A percentile compares a stretch with the other conserved stretches of the same genome.
phyloP scores from a whole-genome alignment of 495 filamentous ascomycete species.

The Neurospora pannonica region DNA sequence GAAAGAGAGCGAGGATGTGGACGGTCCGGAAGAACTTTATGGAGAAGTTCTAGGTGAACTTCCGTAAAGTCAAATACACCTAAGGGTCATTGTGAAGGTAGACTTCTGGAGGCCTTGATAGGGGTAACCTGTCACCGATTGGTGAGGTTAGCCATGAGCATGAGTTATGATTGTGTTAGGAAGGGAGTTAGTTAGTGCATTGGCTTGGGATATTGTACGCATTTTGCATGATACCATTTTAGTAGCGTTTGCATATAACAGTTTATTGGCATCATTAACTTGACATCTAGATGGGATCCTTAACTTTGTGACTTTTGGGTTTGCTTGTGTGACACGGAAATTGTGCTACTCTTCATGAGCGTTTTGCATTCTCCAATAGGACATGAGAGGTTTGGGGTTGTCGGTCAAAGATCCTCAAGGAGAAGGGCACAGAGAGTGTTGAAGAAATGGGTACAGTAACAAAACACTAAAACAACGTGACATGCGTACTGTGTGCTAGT shows the following conservation, averaged over 20 bases:
- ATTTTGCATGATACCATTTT: neutral
- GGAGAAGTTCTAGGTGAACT: constrained; percentile 61
- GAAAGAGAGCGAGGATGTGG: constrained; percentile 95
- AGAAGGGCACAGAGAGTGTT: neutral
- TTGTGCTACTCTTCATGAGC: neutral
- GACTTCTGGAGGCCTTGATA: neutral
- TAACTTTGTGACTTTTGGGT: neutral
- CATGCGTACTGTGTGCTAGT: neutral
- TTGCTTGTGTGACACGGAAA: neutral
- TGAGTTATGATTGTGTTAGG: neutral
- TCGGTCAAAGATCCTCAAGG: neutral
- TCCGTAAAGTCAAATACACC: neutral
- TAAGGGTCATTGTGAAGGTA: neutral
- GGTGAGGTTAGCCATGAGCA: neutral
- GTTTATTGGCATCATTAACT: neutral
- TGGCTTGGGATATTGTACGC: neutral
- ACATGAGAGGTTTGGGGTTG: neutral
- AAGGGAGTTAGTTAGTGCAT: neutral
- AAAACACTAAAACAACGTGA: neutral
- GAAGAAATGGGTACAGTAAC: neutral
- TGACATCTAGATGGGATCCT: neutral
- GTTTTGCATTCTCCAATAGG: no score
- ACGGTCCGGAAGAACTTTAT: constrained; percentile 80
- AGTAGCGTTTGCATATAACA: neutral
- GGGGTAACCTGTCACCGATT: neutral